Evolutionary conservation across 2,329 filamentous ascomycete species (phyloP).

Genomic region (Mycosphaerella arachidis): DNA sequence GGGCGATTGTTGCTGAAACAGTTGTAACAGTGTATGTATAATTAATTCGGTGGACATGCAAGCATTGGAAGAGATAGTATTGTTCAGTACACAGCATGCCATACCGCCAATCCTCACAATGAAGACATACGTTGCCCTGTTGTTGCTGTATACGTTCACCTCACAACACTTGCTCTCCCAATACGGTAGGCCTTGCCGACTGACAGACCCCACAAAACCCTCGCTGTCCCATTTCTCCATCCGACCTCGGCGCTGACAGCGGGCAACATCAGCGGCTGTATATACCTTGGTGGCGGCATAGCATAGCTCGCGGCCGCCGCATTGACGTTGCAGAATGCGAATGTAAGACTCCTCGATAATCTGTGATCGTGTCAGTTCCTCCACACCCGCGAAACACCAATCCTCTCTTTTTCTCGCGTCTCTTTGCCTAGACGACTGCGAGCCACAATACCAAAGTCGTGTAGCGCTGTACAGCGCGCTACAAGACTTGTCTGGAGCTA

Average conservation of each 20-base stretch:
- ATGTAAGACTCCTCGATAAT: background rate
- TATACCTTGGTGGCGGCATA: background rate
- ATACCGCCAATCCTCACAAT: background rate
- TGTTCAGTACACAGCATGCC: background rate
- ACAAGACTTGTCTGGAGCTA: background rate
- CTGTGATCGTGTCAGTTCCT: no score
- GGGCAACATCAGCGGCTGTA: background rate
- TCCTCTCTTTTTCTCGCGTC: conserved; percentile 3
- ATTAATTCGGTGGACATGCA: background rate
- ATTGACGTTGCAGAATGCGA: background rate
- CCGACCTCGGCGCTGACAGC: background rate
- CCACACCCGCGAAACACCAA: background rate
- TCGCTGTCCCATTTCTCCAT: background rate
- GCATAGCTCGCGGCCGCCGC: background rate
- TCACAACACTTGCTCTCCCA: background rate
- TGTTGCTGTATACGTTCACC: background rate
- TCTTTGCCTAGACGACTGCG: conserved; percentile 13
- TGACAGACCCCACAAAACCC: background rate
- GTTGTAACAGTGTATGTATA: background rate
- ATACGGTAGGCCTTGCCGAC: background rate
- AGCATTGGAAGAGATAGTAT: background rate
- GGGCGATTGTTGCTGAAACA: background rate
- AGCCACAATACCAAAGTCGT: background rate
- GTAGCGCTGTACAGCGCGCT: no score
- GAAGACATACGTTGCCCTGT: background rate